phyloP scores from a whole-genome alignment of 1,284 basidiomycete genomes.

The Leccinum fallax region DNA sequence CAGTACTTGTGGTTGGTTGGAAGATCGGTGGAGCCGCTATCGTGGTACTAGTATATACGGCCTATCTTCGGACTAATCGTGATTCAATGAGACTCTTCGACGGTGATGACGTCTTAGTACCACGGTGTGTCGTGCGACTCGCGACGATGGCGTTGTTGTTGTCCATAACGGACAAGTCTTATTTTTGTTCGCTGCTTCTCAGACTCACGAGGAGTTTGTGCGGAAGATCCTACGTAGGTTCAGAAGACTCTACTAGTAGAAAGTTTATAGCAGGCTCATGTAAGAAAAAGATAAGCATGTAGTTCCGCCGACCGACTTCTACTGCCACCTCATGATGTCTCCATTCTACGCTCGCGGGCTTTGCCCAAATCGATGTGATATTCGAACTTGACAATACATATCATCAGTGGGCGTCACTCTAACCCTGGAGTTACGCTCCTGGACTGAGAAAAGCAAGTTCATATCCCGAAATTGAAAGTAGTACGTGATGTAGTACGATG shows the following conservation, averaged over 20 bases:
- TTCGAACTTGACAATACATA: background rate
- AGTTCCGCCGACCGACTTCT: background rate
- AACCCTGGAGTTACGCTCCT: background rate
- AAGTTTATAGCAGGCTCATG: background rate
- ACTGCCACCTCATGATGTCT: background rate
- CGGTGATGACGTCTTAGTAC: background rate
- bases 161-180: background rate
- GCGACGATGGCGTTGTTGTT: background rate
- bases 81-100: background rate
- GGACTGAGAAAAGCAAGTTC: background rate
- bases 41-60: slow-evolving; percentile 5
- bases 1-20: background rate
- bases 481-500: background rate
- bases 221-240: background rate
- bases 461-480: background rate
- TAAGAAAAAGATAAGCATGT: background rate
- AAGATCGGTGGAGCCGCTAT: background rate
- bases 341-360: background rate
- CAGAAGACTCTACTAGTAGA: background rate
- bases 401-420: background rate
- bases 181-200: background rate
- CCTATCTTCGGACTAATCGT: background rate
- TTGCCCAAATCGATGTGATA: background rate
- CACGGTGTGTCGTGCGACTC: background rate
- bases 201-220: background rate